These are phyloP conservation scores for Axilococcus clingmanii DNA, from an alignment of 139 green algal genomes.

Conservation along the genomic window DNA sequence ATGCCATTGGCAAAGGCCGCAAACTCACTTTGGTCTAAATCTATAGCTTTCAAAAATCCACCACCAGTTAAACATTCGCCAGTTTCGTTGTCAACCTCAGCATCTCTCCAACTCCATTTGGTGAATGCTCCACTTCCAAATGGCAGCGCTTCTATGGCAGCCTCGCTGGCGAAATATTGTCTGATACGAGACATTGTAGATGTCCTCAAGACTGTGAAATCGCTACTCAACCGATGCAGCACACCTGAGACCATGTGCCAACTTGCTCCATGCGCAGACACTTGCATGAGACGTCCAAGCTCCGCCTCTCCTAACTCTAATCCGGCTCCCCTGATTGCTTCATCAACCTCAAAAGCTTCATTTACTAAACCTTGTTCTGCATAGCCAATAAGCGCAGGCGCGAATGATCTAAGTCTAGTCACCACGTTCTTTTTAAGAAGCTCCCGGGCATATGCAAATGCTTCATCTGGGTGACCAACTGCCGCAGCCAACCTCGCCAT, in stretches of 20 bases:
- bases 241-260: slow-evolving; percentile 17
- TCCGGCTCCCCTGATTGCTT: slow-evolving; percentile 5
- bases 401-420: slow-evolving; percentile 34
- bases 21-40: slow-evolving; percentile 62
- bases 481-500: slow-evolving; percentile 26
- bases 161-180: slow-evolving; percentile 15
- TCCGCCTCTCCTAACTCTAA: slow-evolving; percentile 14
- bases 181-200: slow-evolving; percentile 28
- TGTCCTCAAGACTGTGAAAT: slow-evolving; percentile 44
- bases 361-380: slow-evolving; percentile 19
- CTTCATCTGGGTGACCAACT: slow-evolving; percentile 22
- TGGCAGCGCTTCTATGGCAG: slow-evolving; percentile 11
- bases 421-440: slow-evolving; percentile 10
- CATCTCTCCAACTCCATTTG: neutral
- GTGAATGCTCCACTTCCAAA: neutral
- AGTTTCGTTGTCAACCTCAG: neutral
- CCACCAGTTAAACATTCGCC: slow-evolving; percentile 7
- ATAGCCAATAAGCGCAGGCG: slow-evolving; percentile 38
- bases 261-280: slow-evolving; percentile 15
- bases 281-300: slow-evolving; percentile 43
- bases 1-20: slow-evolving; percentile 47
- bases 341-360: slow-evolving; percentile 25
- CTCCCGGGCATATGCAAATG: slow-evolving; percentile 20
- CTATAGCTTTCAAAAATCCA: slow-evolving; percentile 26
- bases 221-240: slow-evolving; percentile 31